phyloP scores from a whole-genome alignment of 768 basidiomycete genomes.

The Sistotremastrum niveocremeum region DNA sequence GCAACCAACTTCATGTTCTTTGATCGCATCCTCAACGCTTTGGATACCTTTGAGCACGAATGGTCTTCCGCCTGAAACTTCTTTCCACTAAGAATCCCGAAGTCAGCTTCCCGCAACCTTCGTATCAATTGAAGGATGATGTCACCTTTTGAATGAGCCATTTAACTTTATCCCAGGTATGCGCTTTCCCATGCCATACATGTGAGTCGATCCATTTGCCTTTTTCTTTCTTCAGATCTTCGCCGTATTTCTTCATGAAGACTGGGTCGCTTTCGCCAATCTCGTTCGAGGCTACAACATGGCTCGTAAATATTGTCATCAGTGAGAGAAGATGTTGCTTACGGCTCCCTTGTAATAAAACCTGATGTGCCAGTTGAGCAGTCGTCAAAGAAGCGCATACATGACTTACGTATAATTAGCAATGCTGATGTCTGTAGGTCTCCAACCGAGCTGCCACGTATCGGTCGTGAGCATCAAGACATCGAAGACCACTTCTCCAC shows the following conservation, averaged over 20 bases:
- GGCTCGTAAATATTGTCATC: not conserved
- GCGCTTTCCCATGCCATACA: constrained; percentile 38
- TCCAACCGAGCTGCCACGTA: constrained; percentile 39
- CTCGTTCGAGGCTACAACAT: constrained; percentile 20
- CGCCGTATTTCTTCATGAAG: constrained; percentile 33
- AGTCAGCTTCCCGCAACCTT: too few relatives aligned
- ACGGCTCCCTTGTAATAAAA: constrained; percentile 28
- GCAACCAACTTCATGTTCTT: constrained; percentile 31
- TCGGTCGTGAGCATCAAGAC: constrained; percentile 34
- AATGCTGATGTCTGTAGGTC: constrained; percentile 33
- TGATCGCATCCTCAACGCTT: constrained; percentile 31
- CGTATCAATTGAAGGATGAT: too few relatives aligned
- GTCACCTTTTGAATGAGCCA: constrained; percentile 32
- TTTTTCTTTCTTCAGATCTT: constrained; percentile 26
- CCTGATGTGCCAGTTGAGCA: constrained; percentile 8
- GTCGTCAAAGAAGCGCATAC: constrained; percentile 10
- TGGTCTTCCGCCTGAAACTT: constrained; percentile 32
- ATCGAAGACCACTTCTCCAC: constrained; percentile 32
- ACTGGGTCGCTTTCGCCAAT: constrained; percentile 34
- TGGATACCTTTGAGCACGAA: constrained; percentile 45
- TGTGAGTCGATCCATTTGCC: constrained; percentile 36
- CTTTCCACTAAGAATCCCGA: constrained; percentile 25
- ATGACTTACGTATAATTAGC: constrained; percentile 29
- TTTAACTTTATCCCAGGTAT: constrained; percentile 37
- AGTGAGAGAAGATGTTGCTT: not conserved